Evolutionary conservation across 345 rosid genomes (phyloP), one percentile per base, ranked within the genome.

Genomic region (Trapa incisa): DNA sequence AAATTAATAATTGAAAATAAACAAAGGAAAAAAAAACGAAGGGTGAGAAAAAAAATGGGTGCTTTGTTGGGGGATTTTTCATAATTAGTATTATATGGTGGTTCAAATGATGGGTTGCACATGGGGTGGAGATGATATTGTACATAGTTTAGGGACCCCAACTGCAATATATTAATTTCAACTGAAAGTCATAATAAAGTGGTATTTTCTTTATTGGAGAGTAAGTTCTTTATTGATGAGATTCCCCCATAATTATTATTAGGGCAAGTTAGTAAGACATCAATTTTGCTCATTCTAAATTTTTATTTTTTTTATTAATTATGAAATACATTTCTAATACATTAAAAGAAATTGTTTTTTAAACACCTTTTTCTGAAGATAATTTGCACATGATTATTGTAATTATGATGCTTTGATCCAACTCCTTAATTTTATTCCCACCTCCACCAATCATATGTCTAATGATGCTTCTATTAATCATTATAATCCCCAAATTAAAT

Each of bases 51-150:
- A 35, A 17, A 41, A 65, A 41, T 35, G 61, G 11, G 17, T 65
- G 48, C 36, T 66, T 47, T 66, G 53, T 37, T 58, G 57, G 80
- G 72, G 66, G 66, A 70, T 6, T 67, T 72, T 72, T 76, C 71
- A 72, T 76, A 67, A 69, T 68, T 67, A 71, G 33, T 47, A 41
- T 3, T 8, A 41, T 12, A 72, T 37, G 58, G 35, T 22, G 42
- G 48, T 68, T 70, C 50, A 61, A 71, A 67, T 72, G 73, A 67
- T 72, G 73, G 84, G 76, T 39, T 37, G 82, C 82, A 78, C 82
- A 78, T 78, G 84, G 78, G 60, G 60, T 52, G 50, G 64, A 71
- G 72, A 15, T 65, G 52, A 33, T n/a, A 41, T 22, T 15, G 75
- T 74, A 50, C 32, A 74, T 74, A 78, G 56, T 66, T 63, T 60